phyloP scores from a whole-genome alignment of 2,329 filamentous ascomycete genomes.

The Xylaria sp. region DNA sequence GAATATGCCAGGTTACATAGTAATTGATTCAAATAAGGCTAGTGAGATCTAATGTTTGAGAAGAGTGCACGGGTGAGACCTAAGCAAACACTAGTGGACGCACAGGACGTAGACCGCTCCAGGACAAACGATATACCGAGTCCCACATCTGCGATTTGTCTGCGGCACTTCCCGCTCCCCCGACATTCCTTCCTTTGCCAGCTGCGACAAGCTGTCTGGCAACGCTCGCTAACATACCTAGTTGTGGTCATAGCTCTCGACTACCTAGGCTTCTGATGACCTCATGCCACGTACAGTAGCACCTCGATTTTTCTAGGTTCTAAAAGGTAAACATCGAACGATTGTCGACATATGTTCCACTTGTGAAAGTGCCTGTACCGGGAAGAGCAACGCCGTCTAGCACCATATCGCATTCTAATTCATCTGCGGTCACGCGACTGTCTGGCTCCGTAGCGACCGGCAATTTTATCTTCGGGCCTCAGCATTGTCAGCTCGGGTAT shows the following conservation, averaged over 20 bases:
- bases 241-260: slow-evolving; percentile 29
- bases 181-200: neutral
- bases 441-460: neutral
- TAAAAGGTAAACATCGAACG: slow-evolving; percentile 42
- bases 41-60: no score
- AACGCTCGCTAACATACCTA: neutral
- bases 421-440: neutral
- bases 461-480: slow-evolving; percentile 7
- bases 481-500: slow-evolving; percentile 11
- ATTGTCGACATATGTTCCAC: slow-evolving; percentile 42
- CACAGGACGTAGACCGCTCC: neutral
- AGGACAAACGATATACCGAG: slow-evolving; percentile 24
- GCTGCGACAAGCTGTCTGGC: slow-evolving; percentile 8
- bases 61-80: no score
- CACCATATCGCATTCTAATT: slow-evolving; percentile 9
- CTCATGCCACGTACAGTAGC: slow-evolving; percentile 38
- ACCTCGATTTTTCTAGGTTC: slow-evolving; percentile 11
- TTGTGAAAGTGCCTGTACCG: slow-evolving; percentile 34
- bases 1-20: no score
- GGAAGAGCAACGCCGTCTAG: slow-evolving; percentile 16
- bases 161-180: neutral
- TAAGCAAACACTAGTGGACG: no score
- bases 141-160: neutral
- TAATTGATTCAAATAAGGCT: no score
- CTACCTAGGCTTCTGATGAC: slow-evolving; percentile 37